Conservation (phyloP, 257 asterid genomes). For the Lycium barbarum region DNA sequence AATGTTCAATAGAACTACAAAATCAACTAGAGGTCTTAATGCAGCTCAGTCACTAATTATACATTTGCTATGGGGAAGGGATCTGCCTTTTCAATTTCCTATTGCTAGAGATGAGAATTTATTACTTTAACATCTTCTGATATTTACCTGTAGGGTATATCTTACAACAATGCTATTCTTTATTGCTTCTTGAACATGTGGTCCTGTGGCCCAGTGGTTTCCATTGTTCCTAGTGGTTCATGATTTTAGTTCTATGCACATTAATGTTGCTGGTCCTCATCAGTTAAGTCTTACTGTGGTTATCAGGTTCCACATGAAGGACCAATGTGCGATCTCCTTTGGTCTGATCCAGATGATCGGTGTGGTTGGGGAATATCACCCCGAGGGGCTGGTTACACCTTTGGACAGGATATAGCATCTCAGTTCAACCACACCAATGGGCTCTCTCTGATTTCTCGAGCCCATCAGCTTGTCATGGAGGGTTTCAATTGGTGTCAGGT, state of each 20-base stretch:
- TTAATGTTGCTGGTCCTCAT: not conserved
- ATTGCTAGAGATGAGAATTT: conserved; percentile 11
- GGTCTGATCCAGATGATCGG: conserved; percentile 99
- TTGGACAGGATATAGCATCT: conserved; percentile 96
- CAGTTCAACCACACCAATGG: conserved; percentile 98
- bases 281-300: conserved; percentile 23
- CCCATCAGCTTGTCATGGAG: conserved; percentile 99
- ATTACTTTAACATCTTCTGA: not conserved
- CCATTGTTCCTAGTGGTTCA: not conserved
- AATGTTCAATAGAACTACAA: not conserved
- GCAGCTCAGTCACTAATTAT: not conserved
- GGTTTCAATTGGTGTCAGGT: conserved; percentile 99
- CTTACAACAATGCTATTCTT: not conserved
- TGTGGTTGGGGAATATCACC: conserved; percentile 99
- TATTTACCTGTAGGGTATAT: not conserved
- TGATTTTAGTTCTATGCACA: conserved; percentile 7
- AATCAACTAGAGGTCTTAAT: conserved; percentile 16
- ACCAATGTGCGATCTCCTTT: conserved; percentile 96
- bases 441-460: conserved; percentile 88
- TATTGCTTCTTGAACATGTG: not conserved
- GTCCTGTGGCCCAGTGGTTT: not conserved
- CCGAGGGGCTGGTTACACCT: conserved; percentile 98
- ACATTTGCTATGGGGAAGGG: not conserved
- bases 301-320: conserved; percentile 96
- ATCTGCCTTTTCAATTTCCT: conserved; percentile 20